Evolutionary conservation across 331 rosid species (phyloP), one percentile per base, ranked within the genome.

Genomic region (Saraca asoca): DNA sequence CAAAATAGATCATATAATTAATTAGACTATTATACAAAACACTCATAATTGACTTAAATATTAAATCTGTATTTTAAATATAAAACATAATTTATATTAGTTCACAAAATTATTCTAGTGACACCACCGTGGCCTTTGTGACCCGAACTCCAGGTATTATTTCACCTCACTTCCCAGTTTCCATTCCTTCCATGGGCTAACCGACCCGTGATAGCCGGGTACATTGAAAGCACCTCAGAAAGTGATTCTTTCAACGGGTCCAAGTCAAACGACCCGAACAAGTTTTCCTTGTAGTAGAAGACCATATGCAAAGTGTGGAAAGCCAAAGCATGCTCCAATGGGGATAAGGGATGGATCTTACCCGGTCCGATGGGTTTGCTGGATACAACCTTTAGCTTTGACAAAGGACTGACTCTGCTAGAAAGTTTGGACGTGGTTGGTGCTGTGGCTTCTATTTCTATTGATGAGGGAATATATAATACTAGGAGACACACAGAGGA

Each of bases 71-170:
- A n/a, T n/a, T n/a, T n/a, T n/a, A n/a, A n/a, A n/a, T n/a, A n/a
- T n/a, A n/a, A n/a, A n/a, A n/a, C n/a, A n/a, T n/a, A n/a, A n/a
- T n/a, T n/a, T n/a, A n/a, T n/a, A n/a, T n/a, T n/a, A n/a, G n/a
- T n/a, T n/a, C n/a, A n/a, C n/a, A n/a, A n/a, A n/a, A n/a, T n/a
- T n/a, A n/a, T n/a, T n/a, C n/a, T n/a, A n/a, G n/a, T n/a, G n/a
- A n/a, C n/a, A n/a, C 85, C 35, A 90, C 95, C 14, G 12, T 65
- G 46, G 93, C 84, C 75, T 49, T 75, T 0, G 68, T 49, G 56
- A 77, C 70, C 59, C 97, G 74, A 51, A 90, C 77, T 0, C 97
- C 97, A n/a, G 0, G 97, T 85, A 16, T 90, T 95, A 53, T 82
- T 88, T 17, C 81, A 84, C 37, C 31, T 70, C 6, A 85, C 87